These are phyloP conservation scores for Podila minutissima DNA, from an alignment of 192 early-diverging fungal genomes.

Conservation along the genomic window DNA sequence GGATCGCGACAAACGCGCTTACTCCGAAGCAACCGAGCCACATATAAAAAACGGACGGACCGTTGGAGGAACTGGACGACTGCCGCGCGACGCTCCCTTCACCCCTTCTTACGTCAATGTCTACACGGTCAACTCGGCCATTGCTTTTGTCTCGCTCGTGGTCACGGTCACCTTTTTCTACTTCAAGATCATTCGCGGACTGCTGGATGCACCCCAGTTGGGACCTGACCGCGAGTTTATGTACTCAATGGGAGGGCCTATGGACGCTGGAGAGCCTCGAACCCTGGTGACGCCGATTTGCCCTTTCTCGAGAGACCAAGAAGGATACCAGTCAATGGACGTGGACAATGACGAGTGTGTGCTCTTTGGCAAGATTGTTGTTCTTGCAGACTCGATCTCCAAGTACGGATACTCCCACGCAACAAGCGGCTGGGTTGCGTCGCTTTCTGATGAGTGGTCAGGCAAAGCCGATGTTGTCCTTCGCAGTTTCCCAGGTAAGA, in stretches of 20 bases:
- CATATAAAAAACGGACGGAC: not conserved
- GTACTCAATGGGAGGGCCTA: slow-evolving; percentile 10
- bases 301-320: not conserved
- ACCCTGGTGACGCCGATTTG: slow-evolving; percentile 20
- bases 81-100: slow-evolving; percentile 47
- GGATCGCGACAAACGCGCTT: slow-evolving; percentile 5
- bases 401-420: slow-evolving; percentile 42
- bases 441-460: slow-evolving; percentile 34
- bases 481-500: slow-evolving; percentile 77
- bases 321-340: not conserved
- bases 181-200: slow-evolving; percentile 44
- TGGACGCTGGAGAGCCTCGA: slow-evolving; percentile 27
- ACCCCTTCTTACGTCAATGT: slow-evolving; percentile 42
- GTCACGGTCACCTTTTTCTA: slow-evolving; percentile 46
- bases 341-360: slow-evolving; percentile 11
- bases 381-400: slow-evolving; percentile 45
- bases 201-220: slow-evolving; percentile 38
- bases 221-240: slow-evolving; percentile 31
- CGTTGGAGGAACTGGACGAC: slow-evolving; percentile 25
- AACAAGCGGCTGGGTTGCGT: slow-evolving; percentile 40
- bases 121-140: slow-evolving; percentile 39
- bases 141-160: slow-evolving; percentile 40
- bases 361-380: slow-evolving; percentile 45
- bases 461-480: slow-evolving; percentile 74
- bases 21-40: slow-evolving; percentile 3